Conservation (phyloP, 139 green algal species). For the Tetradesmus obliquus region DNA sequence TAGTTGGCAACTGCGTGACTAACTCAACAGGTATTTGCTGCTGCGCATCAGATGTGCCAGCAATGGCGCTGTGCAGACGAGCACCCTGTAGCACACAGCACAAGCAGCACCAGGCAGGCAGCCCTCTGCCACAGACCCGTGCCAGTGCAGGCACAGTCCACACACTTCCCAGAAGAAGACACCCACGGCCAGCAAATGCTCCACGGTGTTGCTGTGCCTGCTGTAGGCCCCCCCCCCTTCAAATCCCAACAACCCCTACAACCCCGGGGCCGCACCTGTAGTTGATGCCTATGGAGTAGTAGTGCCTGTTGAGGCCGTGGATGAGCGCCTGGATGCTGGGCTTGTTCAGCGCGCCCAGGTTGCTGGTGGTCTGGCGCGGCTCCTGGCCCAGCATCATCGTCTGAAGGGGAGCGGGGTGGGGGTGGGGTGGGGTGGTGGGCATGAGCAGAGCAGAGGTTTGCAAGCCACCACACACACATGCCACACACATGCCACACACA, state of each 20-base stretch:
- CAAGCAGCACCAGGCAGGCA: too few species aligned
- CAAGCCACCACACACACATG: too few species aligned
- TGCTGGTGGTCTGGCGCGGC: constrained; percentile 97
- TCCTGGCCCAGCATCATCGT: constrained; percentile 99
- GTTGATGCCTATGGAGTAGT: constrained; percentile 99
- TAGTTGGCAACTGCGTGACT: too few species aligned
- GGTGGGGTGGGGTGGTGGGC: neutral
- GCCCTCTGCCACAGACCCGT: too few species aligned
- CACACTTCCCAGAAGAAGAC: too few species aligned
- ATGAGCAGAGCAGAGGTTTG: neutral
- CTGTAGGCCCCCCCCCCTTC: neutral
- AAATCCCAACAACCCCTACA: neutral
- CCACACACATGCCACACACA: too few species aligned
- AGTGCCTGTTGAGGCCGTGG: constrained; percentile 98
- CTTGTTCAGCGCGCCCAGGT: constrained; percentile 99
- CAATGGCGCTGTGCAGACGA: too few species aligned
- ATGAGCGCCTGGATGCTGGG: constrained; percentile 98
- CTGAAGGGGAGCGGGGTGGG: constrained; percentile 68
- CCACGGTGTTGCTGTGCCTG: neutral
- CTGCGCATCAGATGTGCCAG: too few species aligned
- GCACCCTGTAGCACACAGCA: too few species aligned
- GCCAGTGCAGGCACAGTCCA: too few species aligned
- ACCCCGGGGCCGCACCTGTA: constrained; percentile 75
- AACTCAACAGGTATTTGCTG: too few species aligned
- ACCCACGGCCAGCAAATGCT: neutral